Evolutionary conservation across 2,329 filamentous ascomycete species (phyloP).

Genomic region (Alternaria postmessia): DNA sequence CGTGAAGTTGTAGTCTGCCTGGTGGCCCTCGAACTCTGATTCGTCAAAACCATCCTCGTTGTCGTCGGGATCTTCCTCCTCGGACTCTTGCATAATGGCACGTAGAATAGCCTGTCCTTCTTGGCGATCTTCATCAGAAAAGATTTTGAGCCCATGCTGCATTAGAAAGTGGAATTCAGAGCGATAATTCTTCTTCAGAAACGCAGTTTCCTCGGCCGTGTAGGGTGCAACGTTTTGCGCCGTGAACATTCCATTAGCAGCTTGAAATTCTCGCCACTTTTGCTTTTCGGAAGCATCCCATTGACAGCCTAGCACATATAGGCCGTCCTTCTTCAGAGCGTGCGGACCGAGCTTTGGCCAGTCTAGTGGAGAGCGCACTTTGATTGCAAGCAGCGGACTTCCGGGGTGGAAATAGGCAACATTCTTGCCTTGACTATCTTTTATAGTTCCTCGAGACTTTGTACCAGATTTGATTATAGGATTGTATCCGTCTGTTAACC

Average conservation of each 20-base stretch:
- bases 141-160: constrained; percentile 42
- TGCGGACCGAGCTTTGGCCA: not conserved
- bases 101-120: constrained; percentile 44
- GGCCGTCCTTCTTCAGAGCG: not conserved
- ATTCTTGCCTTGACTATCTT: constrained; percentile 6
- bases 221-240: not conserved
- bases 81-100: constrained; percentile 18
- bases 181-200: constrained; percentile 46
- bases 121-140: constrained; percentile 51
- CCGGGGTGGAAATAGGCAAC: constrained; percentile 22
- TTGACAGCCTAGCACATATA: not conserved
- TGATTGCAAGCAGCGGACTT: constrained; percentile 5
- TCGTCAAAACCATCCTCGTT: constrained; percentile 10
- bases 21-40: constrained; percentile 11
- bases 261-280: not conserved
- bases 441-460: not conserved
- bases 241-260: not conserved
- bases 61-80: not conserved
- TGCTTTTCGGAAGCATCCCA: not conserved
- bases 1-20: constrained; percentile 20
- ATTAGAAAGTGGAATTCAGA: constrained; percentile 49
- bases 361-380: constrained; percentile 11
- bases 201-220: constrained; percentile 43
- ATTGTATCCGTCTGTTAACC: constrained; percentile 2
- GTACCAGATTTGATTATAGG: not conserved